Base-by-base conservation (phyloP, 2,329 filamentous ascomycete genomes). In the Ascochyta lentis region DNA sequence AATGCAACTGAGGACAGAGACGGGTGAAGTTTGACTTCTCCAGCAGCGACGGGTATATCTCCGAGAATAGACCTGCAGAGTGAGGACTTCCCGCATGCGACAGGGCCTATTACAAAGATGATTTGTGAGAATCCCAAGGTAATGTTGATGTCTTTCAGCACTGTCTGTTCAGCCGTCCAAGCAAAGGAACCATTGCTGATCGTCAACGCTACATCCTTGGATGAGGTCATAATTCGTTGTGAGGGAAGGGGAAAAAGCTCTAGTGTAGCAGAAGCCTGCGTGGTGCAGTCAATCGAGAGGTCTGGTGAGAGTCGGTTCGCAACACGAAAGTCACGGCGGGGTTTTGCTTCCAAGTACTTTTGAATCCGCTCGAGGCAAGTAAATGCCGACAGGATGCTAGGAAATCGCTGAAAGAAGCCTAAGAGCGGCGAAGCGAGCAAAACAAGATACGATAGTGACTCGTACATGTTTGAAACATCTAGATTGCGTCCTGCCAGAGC, bases 1-100 rank as follows among this genome's bases (percentile, higher is more conserved):
- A 79, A 56, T 77, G 77, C 61, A 37, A 58, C 50, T 2, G 40
- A 38, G 15, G 33, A 37, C 6, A 44, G 8, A 29, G 23, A n/a
- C 0, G 34, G 10, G 8, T 38, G 40, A 2, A 45, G 3, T 26
- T 16, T 52, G 19, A 52, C 26, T 6, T 45, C 27, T 1, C 49
- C 49, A 31, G 31, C 16, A 33, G 35, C 26, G 24, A 38, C 10
- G 8, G 49, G 49, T 7, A 52, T 40, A 31, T 68, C 64, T n/a
- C 64, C 58, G 6, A 65, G 45, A 15, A 69, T 44, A 4, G 59
- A 48, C 35, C 63, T 65, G 22, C 60, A 49, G 12, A 83, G 59
- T 3, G 79, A 80, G 15, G 79, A 56, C 40, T 65, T 65, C 1
- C 62, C 58, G 23, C 49, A 54, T 19, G 47, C 57, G 3, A 63